Percentiles rank a stretch among this genome's conserved stretches.
phyloP scores from a whole-genome alignment of 202 grass and related monocot species.

The Miscanthus sacchariflorus region DNA sequence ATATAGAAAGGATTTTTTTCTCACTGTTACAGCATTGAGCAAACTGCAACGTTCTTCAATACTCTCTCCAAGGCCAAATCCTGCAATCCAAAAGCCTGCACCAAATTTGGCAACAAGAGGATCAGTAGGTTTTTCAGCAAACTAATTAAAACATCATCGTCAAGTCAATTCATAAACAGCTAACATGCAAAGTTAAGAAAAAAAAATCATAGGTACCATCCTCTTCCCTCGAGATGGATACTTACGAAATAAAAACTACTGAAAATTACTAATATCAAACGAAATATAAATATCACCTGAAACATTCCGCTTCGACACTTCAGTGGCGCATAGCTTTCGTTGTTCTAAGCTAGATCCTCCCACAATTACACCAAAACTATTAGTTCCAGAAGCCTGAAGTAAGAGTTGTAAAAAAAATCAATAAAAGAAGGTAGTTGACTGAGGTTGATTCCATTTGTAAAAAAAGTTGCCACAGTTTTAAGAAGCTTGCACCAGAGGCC shows the following conservation, averaged over 20 bases:
- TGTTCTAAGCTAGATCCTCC: slow-evolving; percentile 81
- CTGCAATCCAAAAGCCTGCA: slow-evolving; percentile 93
- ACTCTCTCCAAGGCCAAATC: slow-evolving; percentile 91
- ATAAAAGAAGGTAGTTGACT: slow-evolving; percentile 15
- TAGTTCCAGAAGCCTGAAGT: slow-evolving; percentile 73
- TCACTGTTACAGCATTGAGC: slow-evolving; percentile 83
- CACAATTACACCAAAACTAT: slow-evolving; percentile 80
- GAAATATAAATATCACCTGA: slow-evolving; percentile 66
- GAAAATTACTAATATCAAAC: slow-evolving; percentile 26
- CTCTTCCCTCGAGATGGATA: neutral
- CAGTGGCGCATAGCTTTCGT: slow-evolving; percentile 77
- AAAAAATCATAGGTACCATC: neutral
- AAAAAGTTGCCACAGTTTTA: neutral
- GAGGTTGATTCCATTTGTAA: neutral
- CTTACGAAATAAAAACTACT: slow-evolving; percentile 26
- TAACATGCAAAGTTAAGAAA: neutral
- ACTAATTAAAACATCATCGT: slow-evolving; percentile 5
- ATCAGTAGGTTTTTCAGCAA: neutral
- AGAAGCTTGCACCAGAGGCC: slow-evolving; percentile 13
- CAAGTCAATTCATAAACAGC: neutral
- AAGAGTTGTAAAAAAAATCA: slow-evolving; percentile 21
- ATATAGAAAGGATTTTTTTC: slow-evolving; percentile 29
- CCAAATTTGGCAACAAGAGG: slow-evolving; percentile 21
- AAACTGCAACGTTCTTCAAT: slow-evolving; percentile 80
- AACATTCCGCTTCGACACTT: slow-evolving; percentile 83